Base-by-base conservation (phyloP, 2,329 filamentous ascomycete genomes). In the Celoporthe dispersa region DNA sequence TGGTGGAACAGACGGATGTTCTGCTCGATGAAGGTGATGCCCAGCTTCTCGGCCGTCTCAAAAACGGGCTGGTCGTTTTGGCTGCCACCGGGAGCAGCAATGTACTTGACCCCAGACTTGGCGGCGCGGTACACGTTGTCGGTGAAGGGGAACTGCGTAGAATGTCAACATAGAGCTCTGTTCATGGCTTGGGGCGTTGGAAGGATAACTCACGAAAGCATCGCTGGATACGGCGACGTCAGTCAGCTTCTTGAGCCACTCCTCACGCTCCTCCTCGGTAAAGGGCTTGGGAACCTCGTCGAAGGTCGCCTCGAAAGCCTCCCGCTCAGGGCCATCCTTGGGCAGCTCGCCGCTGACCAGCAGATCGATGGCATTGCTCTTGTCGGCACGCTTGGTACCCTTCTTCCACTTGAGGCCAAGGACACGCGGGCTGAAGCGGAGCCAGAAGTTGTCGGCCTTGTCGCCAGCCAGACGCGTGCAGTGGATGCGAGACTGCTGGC, bases 371-470 rank as follows among this genome's bases (percentile, higher is more conserved):
- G 94, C 95, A 80, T 99, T 99, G 85, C 92, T 97, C 89, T 98
- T 99, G 81, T 98, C 95, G 62, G 96, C 88, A 70, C 96, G 90
- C 90, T 98, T 98, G 79, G 92, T 94, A 77, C 96, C 95, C 85
- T 96, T 95, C 88, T 97, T 98, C 93, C 94, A 99, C 85, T 95
- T 93, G 80, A 99, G 91, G 78, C 85, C 87, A 64, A 98, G 87
- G 16, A 96, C 93, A 67, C 93, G 91, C 75, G 93, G 91, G 85
- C 98, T 93, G 90, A 98, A 98, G 77, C 96, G 92, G 87, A 99
- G 92, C 96, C 95, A 99, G 95, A 95, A 98, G 87, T 97, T 98
- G 83, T 99, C 96, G 64, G 94, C 94, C 87, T 99, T 99, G 86
- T 98, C 95, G 71, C 96, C 96, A 14, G 96, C 96, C 66, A 99